Evolutionary conservation across 371 early-diverging fungal species (phyloP).

Genomic region (Mucor velutinosus): DNA sequence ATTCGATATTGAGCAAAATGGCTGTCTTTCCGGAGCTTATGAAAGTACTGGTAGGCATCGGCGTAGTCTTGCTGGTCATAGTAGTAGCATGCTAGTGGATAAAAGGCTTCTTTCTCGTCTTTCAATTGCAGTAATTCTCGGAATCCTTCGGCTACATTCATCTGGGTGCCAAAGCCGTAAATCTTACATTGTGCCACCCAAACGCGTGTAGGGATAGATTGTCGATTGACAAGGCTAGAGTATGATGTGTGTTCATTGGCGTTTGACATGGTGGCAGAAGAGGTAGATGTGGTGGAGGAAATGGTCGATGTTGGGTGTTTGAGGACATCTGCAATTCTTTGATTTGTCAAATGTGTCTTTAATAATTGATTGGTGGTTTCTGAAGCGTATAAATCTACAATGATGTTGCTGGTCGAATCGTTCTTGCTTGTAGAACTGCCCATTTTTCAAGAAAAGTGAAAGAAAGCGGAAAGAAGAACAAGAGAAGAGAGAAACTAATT

Average conservation of each 20-base stretch:
- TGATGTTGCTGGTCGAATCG: not conserved
- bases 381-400: not conserved
- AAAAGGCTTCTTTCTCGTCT: conserved; percentile 20
- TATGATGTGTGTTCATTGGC: not conserved
- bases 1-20: conserved; percentile 23
- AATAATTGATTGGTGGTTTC: conserved; percentile 2
- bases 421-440: not conserved
- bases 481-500: not conserved
- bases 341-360: conserved; percentile 2
- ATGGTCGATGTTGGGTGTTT: not conserved
- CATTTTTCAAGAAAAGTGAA: not conserved
- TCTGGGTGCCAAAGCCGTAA: conserved; percentile 33
- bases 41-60: conserved; percentile 20
- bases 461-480: not conserved
- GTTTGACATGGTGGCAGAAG: conserved; percentile 4
- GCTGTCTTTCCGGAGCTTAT: conserved; percentile 7
- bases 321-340: not conserved
- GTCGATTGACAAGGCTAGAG: not conserved
- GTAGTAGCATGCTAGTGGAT: conserved; percentile 28
- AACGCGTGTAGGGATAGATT: conserved; percentile 23
- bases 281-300: not conserved
- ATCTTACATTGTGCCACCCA: conserved; percentile 46
- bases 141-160: conserved; percentile 30
- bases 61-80: conserved; percentile 13
- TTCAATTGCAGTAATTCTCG: conserved; percentile 17